Evolutionary conservation across 352 stramenopile genomes (phyloP), one percentile per base, ranked within the genome.

Genomic region (Phytophthora palmivora): DNA sequence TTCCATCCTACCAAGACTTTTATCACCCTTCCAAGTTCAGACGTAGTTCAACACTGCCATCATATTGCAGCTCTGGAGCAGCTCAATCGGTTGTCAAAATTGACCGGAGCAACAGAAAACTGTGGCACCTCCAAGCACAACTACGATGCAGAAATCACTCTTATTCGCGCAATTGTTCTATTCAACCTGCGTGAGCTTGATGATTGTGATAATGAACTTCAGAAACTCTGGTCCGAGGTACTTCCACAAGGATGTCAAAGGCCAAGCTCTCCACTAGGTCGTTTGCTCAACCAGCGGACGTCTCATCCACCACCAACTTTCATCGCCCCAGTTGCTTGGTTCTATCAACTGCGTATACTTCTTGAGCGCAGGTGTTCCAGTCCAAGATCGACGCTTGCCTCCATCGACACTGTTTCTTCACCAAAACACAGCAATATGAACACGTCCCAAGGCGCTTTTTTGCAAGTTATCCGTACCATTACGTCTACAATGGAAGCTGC

Each of bases 321-420:
- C 16, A 69, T 84, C 15, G 53, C 48, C 4, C 69, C 62, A 9
- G 62, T 84, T n/a, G 65, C 65, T 44, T 66, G 58, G 48, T 73
- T 78, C 22, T 79, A 79, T 55, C 55, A 72, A 24, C 47, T 84
- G 18, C 55, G 77, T 28, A 41, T 84, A 28, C 22, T 55, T 15
- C 43, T 84, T 16, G 62, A 74, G 15, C 69, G 55, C 24, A 63
- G 46, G 33, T 64, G 42, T 34, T 69, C 58, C 9, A 28, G 24
- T 28, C 24, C 24, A 3, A 50, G 37, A 43, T 67, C 57, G 10
- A 34, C 26, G 46, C 43, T 52, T 26, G 19, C 22, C 3, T 58
- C 53, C 33, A 30, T 51, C 12, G 30, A 52, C 6, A 4, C 18
- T 12, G 21, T 28, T 1, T 11, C 57, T 42, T 59, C 39, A 15